A percentile compares a stretch with the other conserved stretches of the same genome.
Evolutionary conservation across 2,329 filamentous ascomycete genomes (phyloP).

Genomic region (Trichophyton schoenleinii): DNA sequence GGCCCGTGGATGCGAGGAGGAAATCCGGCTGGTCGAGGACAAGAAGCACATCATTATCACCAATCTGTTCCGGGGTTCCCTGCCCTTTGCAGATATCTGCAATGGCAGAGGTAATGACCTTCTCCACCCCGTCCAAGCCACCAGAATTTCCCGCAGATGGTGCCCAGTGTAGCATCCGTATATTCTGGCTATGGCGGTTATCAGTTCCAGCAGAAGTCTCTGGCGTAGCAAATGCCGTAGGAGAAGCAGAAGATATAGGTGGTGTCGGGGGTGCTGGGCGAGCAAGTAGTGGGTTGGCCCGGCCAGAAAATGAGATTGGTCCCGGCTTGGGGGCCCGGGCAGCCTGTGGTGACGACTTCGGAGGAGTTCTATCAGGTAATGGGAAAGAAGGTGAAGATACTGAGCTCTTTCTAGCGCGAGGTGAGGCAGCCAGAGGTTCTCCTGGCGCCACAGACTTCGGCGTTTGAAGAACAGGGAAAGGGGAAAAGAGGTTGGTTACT

Average conservation of each 20-base stretch:
- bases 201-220: not conserved
- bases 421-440: not conserved
- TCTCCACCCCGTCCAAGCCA: constrained; percentile 23
- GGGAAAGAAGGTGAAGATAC: not conserved
- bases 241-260: not conserved
- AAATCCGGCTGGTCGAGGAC: constrained; percentile 56
- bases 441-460: not conserved
- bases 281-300: not conserved
- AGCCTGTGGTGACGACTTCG: not conserved
- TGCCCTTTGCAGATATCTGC: not conserved
- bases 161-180: not conserved
- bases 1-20: constrained; percentile 47
- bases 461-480: not conserved
- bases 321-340: not conserved
- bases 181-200: not conserved
- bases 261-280: not conserved
- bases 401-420: not conserved
- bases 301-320: not conserved
- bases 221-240: not conserved
- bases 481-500: constrained; percentile 45
- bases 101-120: constrained; percentile 24
- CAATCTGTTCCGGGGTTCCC: constrained; percentile 11
- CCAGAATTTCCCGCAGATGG: not conserved
- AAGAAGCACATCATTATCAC: constrained; percentile 37
- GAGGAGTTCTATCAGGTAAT: constrained; percentile 3